phyloP scores from a whole-genome alignment of 83 land plant genomes.

The Picea abies region DNA sequence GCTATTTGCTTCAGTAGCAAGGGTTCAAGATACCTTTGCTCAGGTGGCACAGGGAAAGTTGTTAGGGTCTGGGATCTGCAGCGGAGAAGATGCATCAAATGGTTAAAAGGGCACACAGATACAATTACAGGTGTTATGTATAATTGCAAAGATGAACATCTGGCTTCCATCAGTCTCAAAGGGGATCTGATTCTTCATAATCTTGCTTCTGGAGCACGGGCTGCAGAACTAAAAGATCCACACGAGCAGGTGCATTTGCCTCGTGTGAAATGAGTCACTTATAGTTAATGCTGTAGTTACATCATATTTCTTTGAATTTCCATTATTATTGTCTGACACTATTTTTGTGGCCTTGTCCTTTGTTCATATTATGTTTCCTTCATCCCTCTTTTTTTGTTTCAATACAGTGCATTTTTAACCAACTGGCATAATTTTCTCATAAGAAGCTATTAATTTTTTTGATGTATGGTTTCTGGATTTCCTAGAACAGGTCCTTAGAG shows the following conservation, averaged over 20 bases:
- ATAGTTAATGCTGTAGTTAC: not conserved
- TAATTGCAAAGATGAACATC: conserved; percentile 89
- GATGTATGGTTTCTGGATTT: not conserved
- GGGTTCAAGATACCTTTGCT: conserved; percentile 89
- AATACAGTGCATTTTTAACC: not conserved
- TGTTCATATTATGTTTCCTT: too few relatives aligned
- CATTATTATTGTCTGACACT: not conserved
- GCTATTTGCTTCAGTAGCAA: conserved; percentile 90
- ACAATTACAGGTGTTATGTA: conserved; percentile 79
- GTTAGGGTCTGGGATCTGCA: conserved; percentile 99
- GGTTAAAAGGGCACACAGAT: conserved; percentile 93
- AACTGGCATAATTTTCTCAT: not conserved
- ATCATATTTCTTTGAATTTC: not conserved
- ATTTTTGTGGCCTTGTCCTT: not conserved
- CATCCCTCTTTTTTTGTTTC: not conserved
- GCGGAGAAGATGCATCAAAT: conserved; percentile 90
- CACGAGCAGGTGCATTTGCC: conserved; percentile 68
- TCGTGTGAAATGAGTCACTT: conserved; percentile 2
- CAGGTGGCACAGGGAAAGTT: conserved; percentile 92
- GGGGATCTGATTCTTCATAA: conserved; percentile 92
- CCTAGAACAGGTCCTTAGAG: conserved; percentile 69
- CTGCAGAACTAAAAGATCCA: conserved; percentile 86
- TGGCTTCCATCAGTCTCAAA: conserved; percentile 86
- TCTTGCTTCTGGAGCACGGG: conserved; percentile 87
- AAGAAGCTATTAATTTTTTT: conserved; percentile 9